phyloP scores from a whole-genome alignment of 306 rosid genomes.

The Cucurbita argyrosperma region DNA sequence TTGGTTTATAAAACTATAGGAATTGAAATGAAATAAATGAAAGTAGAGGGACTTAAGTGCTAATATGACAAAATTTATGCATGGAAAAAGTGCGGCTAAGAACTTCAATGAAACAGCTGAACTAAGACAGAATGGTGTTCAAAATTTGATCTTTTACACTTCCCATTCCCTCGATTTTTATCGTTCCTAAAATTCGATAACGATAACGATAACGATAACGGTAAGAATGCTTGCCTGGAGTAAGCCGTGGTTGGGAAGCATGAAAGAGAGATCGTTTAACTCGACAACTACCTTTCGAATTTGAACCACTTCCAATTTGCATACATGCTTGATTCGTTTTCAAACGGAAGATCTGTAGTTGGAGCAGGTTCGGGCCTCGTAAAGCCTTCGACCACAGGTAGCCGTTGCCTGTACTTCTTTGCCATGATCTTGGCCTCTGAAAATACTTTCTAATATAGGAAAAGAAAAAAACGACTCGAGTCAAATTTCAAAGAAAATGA shows the following conservation, averaged over 20 bases:
- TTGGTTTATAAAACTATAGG: too few species aligned
- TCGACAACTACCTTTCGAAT: constrained; percentile 31
- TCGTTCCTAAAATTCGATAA: neutral
- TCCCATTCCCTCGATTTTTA: neutral
- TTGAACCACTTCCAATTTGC: constrained; percentile 90
- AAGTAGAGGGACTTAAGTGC: neutral
- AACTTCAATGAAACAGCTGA: neutral
- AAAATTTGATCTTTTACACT: neutral
- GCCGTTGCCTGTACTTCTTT: constrained; percentile 54
- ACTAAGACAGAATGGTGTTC: neutral
- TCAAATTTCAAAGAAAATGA: neutral
- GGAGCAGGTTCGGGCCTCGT: constrained; percentile 16
- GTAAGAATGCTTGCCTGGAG: neutral
- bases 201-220: neutral
- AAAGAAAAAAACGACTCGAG: neutral
- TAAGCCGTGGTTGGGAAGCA: neutral
- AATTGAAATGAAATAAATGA: too few species aligned
- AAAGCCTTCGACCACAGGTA: constrained; percentile 19
- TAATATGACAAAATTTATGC: neutral
- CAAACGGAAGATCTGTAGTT: constrained; percentile 29
- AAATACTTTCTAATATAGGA: constrained; percentile 43
- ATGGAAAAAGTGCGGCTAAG: neutral
- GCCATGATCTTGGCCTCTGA: constrained; percentile 75
- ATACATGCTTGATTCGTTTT: constrained; percentile 45
- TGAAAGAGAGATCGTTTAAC: neutral